Evolutionary conservation across 768 basidiomycete genomes (phyloP).

Genomic region (Solioccasus polychromus): DNA sequence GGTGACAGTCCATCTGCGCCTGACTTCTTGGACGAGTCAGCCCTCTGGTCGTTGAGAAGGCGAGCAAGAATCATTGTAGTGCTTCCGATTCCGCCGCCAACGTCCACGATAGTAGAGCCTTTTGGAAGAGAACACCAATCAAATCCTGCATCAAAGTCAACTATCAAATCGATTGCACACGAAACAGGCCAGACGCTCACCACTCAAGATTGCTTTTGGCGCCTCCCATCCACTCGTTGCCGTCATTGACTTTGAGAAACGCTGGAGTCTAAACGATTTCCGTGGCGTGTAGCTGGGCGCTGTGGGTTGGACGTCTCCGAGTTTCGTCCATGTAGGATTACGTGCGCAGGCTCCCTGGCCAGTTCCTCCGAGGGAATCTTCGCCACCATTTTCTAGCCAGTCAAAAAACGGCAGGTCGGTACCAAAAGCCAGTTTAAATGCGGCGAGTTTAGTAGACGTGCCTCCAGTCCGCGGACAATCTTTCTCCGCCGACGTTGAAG

Average conservation of each 20-base stretch:
- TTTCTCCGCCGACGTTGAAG: not conserved
- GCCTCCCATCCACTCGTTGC: conserved; percentile 71
- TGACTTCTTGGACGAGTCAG: conserved; percentile 2
- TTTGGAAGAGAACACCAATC: conserved; percentile 51
- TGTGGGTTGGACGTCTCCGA: not conserved
- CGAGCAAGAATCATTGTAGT: conserved; percentile 43
- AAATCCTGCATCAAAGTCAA: conserved; percentile 42
- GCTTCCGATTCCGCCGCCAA: conserved; percentile 68
- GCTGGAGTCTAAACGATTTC: conserved; percentile 54
- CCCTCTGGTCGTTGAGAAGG: conserved; percentile 26
- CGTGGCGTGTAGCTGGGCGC: not conserved
- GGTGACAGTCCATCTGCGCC: not conserved
- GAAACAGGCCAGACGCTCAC: conserved; percentile 30
- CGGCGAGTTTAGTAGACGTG: conserved; percentile 31
- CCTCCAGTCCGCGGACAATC: not conserved
- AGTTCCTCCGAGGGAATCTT: conserved; percentile 26
- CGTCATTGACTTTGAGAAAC: conserved; percentile 76
- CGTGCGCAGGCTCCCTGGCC: conserved; percentile 17
- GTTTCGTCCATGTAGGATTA: not conserved
- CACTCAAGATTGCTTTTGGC: conserved; percentile 55
- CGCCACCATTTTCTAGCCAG: conserved; percentile 66
- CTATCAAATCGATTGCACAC: not conserved
- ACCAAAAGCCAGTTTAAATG: conserved; percentile 72
- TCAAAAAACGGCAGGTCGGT: conserved; percentile 57
- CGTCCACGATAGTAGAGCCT: conserved; percentile 59